Evolutionary conservation across 441 rosid species (phyloP).

Genomic region (Macaranga tanarius): DNA sequence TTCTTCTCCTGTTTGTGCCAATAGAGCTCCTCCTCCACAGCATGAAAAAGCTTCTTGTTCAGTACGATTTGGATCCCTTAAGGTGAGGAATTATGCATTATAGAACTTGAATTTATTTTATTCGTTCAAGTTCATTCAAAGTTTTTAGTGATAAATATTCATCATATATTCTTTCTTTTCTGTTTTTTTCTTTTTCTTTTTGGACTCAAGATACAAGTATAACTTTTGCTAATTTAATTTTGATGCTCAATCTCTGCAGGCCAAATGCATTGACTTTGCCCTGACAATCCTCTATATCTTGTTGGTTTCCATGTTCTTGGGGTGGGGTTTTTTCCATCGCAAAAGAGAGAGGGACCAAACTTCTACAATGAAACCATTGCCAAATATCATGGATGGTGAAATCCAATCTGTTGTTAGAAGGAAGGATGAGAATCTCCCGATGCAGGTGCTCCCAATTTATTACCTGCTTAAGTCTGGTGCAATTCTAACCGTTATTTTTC

Average conservation of each 20-base stretch:
- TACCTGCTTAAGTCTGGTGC: neutral
- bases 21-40: constrained; percentile 50
- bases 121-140: neutral
- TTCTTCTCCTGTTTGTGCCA: constrained; percentile 73
- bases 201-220: constrained; percentile 5
- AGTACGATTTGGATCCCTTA: constrained; percentile 71
- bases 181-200: neutral
- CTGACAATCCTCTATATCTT: constrained; percentile 67
- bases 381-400: constrained; percentile 39
- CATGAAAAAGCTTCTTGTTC: constrained; percentile 60
- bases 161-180: neutral
- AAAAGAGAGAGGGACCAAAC: constrained; percentile 51
- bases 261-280: constrained; percentile 74
- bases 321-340: constrained; percentile 74
- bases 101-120: constrained; percentile 7
- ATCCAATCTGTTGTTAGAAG: constrained; percentile 39
- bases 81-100: constrained; percentile 47
- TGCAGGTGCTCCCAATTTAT: constrained; percentile 48
- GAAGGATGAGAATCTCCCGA: constrained; percentile 68
- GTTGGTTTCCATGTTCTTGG: constrained; percentile 72
- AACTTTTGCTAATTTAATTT: constrained; percentile 31
- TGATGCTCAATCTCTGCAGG: constrained; percentile 53
- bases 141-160: neutral
- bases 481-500: constrained; percentile 3
- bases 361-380: constrained; percentile 51